Conservation (phyloP, 225 moss, liverwort and hornwort species). For the Pseudoscleropodium purum region DNA sequence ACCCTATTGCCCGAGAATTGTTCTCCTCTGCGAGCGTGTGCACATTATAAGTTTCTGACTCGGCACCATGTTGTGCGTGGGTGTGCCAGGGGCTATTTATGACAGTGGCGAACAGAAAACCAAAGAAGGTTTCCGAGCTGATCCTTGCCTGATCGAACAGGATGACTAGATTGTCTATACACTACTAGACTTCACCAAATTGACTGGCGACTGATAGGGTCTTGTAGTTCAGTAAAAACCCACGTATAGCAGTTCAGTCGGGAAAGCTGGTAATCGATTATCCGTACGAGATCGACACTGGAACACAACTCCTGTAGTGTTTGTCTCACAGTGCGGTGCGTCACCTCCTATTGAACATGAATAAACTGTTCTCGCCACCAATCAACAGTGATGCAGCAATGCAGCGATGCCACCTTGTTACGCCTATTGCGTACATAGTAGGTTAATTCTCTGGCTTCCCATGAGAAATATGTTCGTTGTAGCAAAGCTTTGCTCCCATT, state of each 20-base stretch:
- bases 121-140: slow-evolving; percentile 34
- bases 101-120: slow-evolving; percentile 39
- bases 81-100: slow-evolving; percentile 34
- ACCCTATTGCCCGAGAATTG: neutral
- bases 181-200: neutral
- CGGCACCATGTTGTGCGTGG: neutral
- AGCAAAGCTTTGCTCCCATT: neutral
- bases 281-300: neutral
- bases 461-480: neutral
- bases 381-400: neutral
- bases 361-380: neutral
- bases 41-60: neutral
- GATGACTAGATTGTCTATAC: neutral
- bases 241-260: neutral
- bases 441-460: neutral
- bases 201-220: neutral
- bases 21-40: neutral
- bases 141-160: slow-evolving; percentile 14
- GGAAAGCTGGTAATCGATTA: neutral
- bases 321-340: neutral
- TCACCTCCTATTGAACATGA: neutral
- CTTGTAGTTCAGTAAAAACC: neutral
- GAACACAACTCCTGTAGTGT: neutral
- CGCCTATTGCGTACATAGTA: neutral
- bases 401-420: neutral